Evolutionary conservation across 1,139 yeast species (phyloP).

Genomic region (Saccharomyces uvarum): DNA sequence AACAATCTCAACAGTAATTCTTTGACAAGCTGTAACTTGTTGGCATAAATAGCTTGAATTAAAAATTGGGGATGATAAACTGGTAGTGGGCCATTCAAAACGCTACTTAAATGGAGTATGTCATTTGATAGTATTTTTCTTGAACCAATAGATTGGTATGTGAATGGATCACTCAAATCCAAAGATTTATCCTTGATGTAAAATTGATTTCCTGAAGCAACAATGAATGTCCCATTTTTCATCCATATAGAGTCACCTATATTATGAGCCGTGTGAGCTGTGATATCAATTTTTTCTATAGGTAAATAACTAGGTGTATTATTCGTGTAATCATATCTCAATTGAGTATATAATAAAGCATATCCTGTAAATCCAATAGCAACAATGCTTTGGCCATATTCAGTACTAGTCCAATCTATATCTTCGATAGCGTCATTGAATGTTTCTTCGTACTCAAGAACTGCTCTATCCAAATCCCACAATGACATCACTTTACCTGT

Average conservation of each 20-base stretch:
- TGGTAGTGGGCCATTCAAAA: slow-evolving; percentile 83
- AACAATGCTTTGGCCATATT: slow-evolving; percentile 60
- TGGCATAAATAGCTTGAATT: slow-evolving; percentile 66
- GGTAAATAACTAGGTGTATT: slow-evolving; percentile 69
- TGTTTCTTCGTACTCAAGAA: slow-evolving; percentile 53
- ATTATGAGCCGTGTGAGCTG: slow-evolving; percentile 62
- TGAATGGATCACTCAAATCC: slow-evolving; percentile 47
- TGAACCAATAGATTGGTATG: slow-evolving; percentile 42
- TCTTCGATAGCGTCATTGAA: slow-evolving; percentile 34
- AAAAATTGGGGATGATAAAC: slow-evolving; percentile 86
- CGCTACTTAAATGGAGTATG: slow-evolving; percentile 58
- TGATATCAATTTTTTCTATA: slow-evolving; percentile 64
- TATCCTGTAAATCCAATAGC: slow-evolving; percentile 67
- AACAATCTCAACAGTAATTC: slow-evolving; percentile 50
- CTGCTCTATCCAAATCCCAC: slow-evolving; percentile 68
- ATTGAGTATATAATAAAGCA: slow-evolving; percentile 66
- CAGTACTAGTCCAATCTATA: slow-evolving; percentile 67
- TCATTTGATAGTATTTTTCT: slow-evolving; percentile 42
- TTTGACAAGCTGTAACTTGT: slow-evolving; percentile 50
- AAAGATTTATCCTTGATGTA: slow-evolving; percentile 70
- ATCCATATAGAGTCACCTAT: slow-evolving; percentile 91
- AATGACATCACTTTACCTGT: slow-evolving; percentile 47
- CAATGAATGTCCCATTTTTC: slow-evolving; percentile 65
- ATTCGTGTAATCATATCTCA: slow-evolving; percentile 83
- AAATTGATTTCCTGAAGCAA: slow-evolving; percentile 85